Evolutionary conservation across 257 asterid genomes (phyloP).

Genomic region (Ajuga chamaepitys): DNA sequence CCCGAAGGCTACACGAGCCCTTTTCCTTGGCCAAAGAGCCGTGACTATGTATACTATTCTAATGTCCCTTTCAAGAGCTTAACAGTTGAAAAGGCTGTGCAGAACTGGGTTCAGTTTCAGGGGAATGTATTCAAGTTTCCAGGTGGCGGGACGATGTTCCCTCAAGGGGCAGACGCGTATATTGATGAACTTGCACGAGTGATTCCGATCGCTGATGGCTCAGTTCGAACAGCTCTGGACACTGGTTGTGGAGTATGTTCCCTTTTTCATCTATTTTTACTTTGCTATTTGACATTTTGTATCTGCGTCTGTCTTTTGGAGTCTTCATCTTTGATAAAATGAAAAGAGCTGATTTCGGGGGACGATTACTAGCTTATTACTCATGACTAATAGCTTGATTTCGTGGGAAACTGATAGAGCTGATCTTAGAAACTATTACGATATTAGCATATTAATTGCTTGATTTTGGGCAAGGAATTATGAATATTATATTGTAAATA

Average conservation of each 20-base stretch:
- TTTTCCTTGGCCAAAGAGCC: conserved; percentile 94
- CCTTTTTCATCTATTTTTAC: conserved; percentile 2
- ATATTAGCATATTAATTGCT: too few species aligned
- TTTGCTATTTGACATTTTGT: background rate
- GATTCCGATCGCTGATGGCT: conserved; percentile 62
- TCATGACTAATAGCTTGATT: too few species aligned
- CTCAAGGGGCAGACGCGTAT: conserved; percentile 88
- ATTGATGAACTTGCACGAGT: conserved; percentile 73
- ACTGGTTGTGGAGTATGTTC: conserved; percentile 90
- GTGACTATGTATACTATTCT: conserved; percentile 80
- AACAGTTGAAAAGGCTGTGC: conserved; percentile 85
- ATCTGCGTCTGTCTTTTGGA: background rate
- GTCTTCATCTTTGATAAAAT: too few species aligned
- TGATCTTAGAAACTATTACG: too few species aligned
- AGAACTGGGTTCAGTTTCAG: conserved; percentile 80
- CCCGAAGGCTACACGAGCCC: conserved; percentile 77
- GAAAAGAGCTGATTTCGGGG: too few species aligned
- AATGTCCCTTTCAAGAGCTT: conserved; percentile 81
- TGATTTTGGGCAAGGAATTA: too few species aligned
- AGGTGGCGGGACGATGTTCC: conserved; percentile 98
- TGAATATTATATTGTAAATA: too few species aligned
- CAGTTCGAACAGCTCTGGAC: conserved; percentile 80
- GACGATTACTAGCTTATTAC: too few species aligned
- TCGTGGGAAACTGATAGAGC: too few species aligned
- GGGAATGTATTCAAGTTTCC: conserved; percentile 86